Percentiles rank a stretch among this genome's conserved stretches.
phyloP scores from a whole-genome alignment of 345 rosid species.

The Dovyalis caffra region DNA sequence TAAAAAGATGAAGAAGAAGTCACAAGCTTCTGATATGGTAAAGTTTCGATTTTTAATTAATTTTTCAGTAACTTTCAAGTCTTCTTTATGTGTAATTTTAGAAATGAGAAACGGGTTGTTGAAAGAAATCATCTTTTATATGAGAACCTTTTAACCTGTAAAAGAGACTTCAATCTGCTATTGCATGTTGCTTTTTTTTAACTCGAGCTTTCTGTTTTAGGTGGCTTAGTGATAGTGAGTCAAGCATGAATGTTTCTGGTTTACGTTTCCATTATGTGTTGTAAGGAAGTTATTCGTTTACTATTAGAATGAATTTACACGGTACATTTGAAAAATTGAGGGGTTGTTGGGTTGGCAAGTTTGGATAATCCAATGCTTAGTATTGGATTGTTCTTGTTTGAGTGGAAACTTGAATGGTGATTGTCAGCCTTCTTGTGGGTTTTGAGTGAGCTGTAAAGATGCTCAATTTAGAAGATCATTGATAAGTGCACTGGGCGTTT shows the following conservation, averaged over 20 bases:
- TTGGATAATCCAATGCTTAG: no score
- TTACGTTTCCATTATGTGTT: neutral
- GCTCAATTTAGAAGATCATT: neutral
- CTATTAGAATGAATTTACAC: neutral
- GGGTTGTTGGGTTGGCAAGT: neutral
- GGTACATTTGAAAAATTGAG: neutral
- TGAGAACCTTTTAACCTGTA: neutral
- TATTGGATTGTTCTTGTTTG: neutral
- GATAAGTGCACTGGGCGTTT: neutral
- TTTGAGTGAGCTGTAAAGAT: neutral
- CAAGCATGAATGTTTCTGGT: neutral
- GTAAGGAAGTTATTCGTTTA: neutral
- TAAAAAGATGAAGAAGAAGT: slow-evolving; percentile 46
- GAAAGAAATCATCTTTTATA: neutral
- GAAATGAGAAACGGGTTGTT: neutral
- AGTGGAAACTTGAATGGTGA: neutral
- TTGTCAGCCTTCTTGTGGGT: neutral
- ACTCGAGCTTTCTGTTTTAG: neutral
- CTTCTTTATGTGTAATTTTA: neutral
- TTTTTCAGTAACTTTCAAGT: neutral
- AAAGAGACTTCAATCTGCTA: neutral
- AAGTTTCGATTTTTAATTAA: neutral
- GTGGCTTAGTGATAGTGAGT: neutral
- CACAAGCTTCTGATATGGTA: slow-evolving; percentile 36
- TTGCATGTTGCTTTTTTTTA: neutral